A percentile compares a stretch with the other conserved stretches of the same genome.
Evolutionary conservation across 2,329 filamentous ascomycete species (phyloP).

Genomic region (Davidsoniella eucalypti): DNA sequence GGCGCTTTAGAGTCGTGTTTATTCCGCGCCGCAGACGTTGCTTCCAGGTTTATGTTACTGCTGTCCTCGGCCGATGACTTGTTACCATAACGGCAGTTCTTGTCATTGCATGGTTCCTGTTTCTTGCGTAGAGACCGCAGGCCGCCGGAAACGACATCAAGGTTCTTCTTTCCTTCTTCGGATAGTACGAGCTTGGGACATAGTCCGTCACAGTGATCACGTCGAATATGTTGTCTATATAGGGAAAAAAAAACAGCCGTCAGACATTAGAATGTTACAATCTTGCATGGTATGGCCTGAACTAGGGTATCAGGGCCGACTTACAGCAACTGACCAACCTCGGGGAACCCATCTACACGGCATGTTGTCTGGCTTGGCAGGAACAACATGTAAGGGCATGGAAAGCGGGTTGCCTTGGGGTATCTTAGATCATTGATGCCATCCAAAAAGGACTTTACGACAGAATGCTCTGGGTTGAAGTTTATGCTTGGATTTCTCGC

Average conservation of each 20-base stretch:
- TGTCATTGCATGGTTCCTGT: too few relatives aligned
- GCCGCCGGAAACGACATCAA: background rate
- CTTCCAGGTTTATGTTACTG: background rate
- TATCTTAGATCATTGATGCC: background rate
- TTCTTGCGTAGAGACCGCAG: background rate
- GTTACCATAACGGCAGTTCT: background rate
- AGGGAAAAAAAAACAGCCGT: background rate
- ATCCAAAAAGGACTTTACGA: too few relatives aligned
- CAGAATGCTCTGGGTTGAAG: too few relatives aligned
- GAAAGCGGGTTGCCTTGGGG: background rate
- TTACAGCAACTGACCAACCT: slow-evolving; percentile 4
- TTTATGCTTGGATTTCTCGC: too few relatives aligned
- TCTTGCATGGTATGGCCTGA: background rate
- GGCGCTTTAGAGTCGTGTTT: background rate
- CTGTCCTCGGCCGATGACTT: background rate
- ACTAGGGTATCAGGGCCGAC: background rate
- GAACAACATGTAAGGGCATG: background rate
- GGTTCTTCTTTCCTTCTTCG: too few relatives aligned
- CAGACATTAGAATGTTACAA: too few relatives aligned
- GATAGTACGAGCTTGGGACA: too few relatives aligned
- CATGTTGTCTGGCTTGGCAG: background rate
- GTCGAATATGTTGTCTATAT: slow-evolving; percentile 21
- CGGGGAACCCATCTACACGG: background rate
- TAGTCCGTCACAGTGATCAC: background rate
- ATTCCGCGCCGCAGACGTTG: too few relatives aligned